Conservation (phyloP, 331 rosid species). For the Malus hybrid region DNA sequence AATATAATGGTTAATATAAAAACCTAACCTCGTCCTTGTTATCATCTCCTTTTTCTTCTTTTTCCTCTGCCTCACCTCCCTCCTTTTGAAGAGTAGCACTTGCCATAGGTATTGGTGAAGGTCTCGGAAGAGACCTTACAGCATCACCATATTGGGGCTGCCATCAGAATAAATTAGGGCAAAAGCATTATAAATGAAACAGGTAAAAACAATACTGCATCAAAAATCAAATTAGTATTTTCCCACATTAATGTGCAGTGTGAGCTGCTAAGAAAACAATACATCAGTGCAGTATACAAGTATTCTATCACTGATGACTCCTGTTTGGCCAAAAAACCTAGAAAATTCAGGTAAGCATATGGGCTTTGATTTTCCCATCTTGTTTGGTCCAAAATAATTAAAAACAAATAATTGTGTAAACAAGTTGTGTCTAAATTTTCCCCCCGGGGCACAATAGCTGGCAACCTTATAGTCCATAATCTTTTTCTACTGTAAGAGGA, state of each 20-base stretch:
- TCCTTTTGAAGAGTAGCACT: slow-evolving; percentile 33
- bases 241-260: neutral
- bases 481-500: neutral
- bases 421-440: too few relatives aligned
- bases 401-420: too few relatives aligned
- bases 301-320: too few relatives aligned
- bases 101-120: slow-evolving; percentile 47
- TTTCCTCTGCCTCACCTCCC: slow-evolving; percentile 28
- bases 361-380: too few relatives aligned
- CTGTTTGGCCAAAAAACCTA: too few relatives aligned
- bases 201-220: neutral
- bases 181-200: neutral
- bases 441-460: neutral
- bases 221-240: neutral
- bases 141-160: slow-evolving; percentile 55
- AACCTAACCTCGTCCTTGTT: slow-evolving; percentile 47
- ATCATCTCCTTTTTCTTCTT: slow-evolving; percentile 13
- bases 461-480: neutral
- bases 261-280: too few relatives aligned
- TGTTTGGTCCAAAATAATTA: too few relatives aligned
- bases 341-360: too few relatives aligned
- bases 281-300: too few relatives aligned
- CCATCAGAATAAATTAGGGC: slow-evolving; percentile 12
- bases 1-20: neutral
- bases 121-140: slow-evolving; percentile 63